phyloP scores from a whole-genome alignment of 306 rosid genomes.

The Carpinus viminea region DNA sequence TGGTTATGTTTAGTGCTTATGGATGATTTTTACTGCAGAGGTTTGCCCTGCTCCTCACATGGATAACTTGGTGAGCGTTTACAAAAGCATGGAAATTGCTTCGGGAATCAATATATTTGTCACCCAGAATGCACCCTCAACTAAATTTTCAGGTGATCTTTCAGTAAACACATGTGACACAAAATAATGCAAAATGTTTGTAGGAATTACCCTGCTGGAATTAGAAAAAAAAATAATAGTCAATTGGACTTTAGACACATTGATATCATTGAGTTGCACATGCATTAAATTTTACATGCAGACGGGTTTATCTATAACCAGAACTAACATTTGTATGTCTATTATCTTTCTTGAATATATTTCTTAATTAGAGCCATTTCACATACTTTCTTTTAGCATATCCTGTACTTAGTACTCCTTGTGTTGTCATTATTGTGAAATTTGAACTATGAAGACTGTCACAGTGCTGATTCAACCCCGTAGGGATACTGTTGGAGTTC shows the following conservation, averaged over 20 bases:
- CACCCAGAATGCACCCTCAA: conserved; percentile 51
- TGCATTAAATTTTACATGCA: conserved; percentile 1
- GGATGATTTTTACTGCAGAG: conserved; percentile 40
- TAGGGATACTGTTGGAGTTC: neutral
- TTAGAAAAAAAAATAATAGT: neutral
- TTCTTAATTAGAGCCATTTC: conserved; percentile 4
- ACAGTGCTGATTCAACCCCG: neutral
- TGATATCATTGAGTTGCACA: neutral
- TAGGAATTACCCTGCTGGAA: neutral
- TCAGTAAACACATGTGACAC: neutral
- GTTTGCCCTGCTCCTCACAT: conserved; percentile 89
- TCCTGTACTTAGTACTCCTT: neutral
- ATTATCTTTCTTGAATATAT: neutral
- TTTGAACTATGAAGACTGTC: neutral
- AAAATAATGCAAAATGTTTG: neutral
- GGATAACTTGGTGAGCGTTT: conserved; percentile 83
- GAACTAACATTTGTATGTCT: neutral
- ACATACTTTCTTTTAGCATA: neutral
- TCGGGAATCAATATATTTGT: conserved; percentile 68
- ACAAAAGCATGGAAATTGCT: conserved; percentile 85
- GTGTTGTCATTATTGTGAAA: neutral
- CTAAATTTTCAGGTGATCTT: conserved; percentile 57
- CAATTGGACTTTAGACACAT: neutral
- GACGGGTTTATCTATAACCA: neutral
- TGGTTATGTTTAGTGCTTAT: neutral